A percentile compares a stretch with the other conserved stretches of the same genome.
Conservation (phyloP, 345 rosid genomes). For the Eutrema japonicum region DNA sequence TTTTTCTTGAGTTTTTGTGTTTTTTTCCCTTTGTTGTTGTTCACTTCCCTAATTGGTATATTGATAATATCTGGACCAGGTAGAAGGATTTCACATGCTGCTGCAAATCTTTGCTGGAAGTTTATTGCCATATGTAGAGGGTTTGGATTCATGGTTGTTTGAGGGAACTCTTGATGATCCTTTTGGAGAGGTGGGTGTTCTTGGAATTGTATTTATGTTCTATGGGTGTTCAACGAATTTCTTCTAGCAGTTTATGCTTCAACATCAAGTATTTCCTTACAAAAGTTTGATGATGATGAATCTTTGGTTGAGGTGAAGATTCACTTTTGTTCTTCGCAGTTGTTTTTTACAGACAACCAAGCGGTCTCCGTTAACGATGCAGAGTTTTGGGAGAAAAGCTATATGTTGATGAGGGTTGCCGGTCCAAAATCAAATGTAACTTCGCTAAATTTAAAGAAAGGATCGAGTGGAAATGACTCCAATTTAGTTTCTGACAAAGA, state of each 20-base stretch:
- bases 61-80: conserved; percentile 59
- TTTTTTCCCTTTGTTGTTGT: conserved; percentile 17
- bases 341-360: conserved; percentile 78
- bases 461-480: conserved; percentile 51
- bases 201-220: conserved; percentile 20
- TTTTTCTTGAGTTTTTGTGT: conserved; percentile 15
- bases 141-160: conserved; percentile 90
- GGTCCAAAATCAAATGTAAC: conserved; percentile 47
- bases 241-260: conserved; percentile 19
- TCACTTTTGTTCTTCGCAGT: conserved; percentile 48
- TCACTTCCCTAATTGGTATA: conserved; percentile 20
- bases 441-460: conserved; percentile 53
- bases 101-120: conserved; percentile 83
- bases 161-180: conserved; percentile 92
- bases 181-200: conserved; percentile 76
- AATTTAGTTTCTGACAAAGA: conserved; percentile 52
- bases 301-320: conserved; percentile 17
- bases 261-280: not conserved
- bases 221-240: conserved; percentile 15
- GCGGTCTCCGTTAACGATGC: conserved; percentile 71
- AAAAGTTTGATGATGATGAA: conserved; percentile 10
- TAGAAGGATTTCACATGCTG: conserved; percentile 73
- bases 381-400: conserved; percentile 95
- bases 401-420: conserved; percentile 57
- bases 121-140: conserved; percentile 70